phyloP scores from a whole-genome alignment of 2,329 filamentous ascomycete species.

The Pseudogymnoascus verrucosus region DNA sequence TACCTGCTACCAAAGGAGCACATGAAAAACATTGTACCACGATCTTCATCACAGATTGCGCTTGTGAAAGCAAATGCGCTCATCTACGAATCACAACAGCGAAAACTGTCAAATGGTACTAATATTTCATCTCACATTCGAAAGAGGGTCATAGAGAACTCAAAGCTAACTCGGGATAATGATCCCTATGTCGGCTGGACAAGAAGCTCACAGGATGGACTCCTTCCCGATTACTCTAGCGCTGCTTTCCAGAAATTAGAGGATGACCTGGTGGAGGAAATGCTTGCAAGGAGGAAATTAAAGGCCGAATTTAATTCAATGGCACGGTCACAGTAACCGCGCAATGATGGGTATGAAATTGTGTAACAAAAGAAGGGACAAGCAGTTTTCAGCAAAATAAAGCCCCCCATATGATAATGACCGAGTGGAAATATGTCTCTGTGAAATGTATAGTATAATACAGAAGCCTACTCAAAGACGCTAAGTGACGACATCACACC shows the following conservation, averaged over 20 bases:
- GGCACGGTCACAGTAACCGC: not conserved
- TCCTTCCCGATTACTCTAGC: slow-evolving; percentile 11
- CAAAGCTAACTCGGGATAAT: slow-evolving; percentile 2
- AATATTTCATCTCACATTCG: slow-evolving; percentile 17
- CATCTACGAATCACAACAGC: slow-evolving; percentile 18
- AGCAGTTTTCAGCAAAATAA: not conserved
- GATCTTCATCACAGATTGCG: slow-evolving; percentile 15
- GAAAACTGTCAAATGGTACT: slow-evolving; percentile 10
- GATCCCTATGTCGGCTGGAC: slow-evolving; percentile 13
- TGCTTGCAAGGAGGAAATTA: slow-evolving; percentile 9
- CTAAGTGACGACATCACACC: not conserved
- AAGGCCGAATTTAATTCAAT: not conserved
- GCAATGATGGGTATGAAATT: not conserved
- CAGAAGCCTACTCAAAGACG: not conserved
- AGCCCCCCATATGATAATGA: not conserved
- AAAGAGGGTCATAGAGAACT: slow-evolving; percentile 14
- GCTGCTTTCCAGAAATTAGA: slow-evolving; percentile 12
- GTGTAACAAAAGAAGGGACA: not conserved
- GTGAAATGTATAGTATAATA: slow-evolving; percentile 2
- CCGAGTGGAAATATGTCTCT: not conserved
- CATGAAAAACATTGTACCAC: slow-evolving; percentile 10
- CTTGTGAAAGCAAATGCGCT: slow-evolving; percentile 16
- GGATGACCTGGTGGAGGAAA: slow-evolving; percentile 13
- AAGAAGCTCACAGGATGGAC: slow-evolving; percentile 13
- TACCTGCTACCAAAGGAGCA: slow-evolving; percentile 9